Evolutionary conservation across 140 eudicot genomes (phyloP).

Genomic region (Flaveria floridana): DNA sequence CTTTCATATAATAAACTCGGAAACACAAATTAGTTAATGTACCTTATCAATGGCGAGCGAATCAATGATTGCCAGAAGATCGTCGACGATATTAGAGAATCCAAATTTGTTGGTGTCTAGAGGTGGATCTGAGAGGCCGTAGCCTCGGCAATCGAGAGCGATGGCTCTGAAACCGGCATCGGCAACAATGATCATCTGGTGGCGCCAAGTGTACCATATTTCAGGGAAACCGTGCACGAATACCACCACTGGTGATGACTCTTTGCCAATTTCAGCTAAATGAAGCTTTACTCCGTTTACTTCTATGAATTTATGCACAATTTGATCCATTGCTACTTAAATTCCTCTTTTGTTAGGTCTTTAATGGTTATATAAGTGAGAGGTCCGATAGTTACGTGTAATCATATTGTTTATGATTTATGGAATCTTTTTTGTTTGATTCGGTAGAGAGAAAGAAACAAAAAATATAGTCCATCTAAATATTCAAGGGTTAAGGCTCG

Average conservation of each 20-base stretch:
- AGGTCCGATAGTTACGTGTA: background rate
- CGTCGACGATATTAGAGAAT: slow-evolving; percentile 29
- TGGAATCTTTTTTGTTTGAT: too few relatives aligned
- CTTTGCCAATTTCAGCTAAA: slow-evolving; percentile 59
- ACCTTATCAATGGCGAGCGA: slow-evolving; percentile 35
- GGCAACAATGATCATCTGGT: slow-evolving; percentile 45
- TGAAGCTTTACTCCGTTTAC: slow-evolving; percentile 64
- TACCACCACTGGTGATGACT: slow-evolving; percentile 39
- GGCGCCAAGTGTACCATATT: slow-evolving; percentile 50
- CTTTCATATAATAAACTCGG: too few relatives aligned
- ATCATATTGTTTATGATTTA: too few relatives aligned
- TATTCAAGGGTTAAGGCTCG: too few relatives aligned
- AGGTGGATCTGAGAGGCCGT: slow-evolving; percentile 47
- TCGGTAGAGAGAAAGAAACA: too few relatives aligned
- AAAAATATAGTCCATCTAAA: too few relatives aligned
- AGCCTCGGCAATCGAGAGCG: slow-evolving; percentile 40
- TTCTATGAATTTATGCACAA: slow-evolving; percentile 49
- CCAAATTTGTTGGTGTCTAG: slow-evolving; percentile 32
- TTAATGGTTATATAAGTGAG: background rate
- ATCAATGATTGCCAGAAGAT: slow-evolving; percentile 37
- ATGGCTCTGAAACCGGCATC: slow-evolving; percentile 39
- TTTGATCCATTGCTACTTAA: slow-evolving; percentile 48
- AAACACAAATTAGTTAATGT: background rate
- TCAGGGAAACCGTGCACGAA: slow-evolving; percentile 49
- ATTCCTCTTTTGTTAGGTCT: background rate